A percentile compares a stretch with the other conserved stretches of the same genome.
Evolutionary conservation across 352 stramenopile genomes (phyloP).

Genomic region (Phytophthora sp.): DNA sequence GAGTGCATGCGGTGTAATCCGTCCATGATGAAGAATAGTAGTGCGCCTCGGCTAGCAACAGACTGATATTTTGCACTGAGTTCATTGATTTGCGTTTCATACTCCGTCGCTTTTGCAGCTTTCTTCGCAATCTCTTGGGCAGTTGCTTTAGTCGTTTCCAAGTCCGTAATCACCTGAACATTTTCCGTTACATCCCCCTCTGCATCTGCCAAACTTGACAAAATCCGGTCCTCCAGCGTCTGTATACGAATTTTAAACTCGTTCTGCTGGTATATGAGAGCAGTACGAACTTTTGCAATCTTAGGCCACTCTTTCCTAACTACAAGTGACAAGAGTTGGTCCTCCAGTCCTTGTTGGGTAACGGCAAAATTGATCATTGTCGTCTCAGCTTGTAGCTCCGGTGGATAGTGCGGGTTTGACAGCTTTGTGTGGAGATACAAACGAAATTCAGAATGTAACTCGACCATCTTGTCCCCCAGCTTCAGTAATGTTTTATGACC

Average conservation of each 20-base stretch:
- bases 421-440: constrained; percentile 94
- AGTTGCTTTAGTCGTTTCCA: constrained; percentile 94
- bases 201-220: constrained; percentile 82
- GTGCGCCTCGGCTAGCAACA: constrained; percentile 89
- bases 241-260: constrained; percentile 91
- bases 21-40: constrained; percentile 97
- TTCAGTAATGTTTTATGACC: constrained; percentile 80
- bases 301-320: constrained; percentile 92
- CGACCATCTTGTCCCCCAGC: constrained; percentile 89
- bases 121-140: constrained; percentile 85
- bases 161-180: constrained; percentile 94
- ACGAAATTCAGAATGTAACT: constrained; percentile 81
- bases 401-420: constrained; percentile 92
- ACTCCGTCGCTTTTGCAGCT: constrained; percentile 75
- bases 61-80: constrained; percentile 93
- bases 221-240: constrained; percentile 90
- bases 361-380: constrained; percentile 94
- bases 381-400: constrained; percentile 91
- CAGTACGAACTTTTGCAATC: constrained; percentile 76
- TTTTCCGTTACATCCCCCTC: constrained; percentile 94
- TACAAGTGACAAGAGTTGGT: constrained; percentile 89
- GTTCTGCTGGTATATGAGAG: constrained; percentile 90
- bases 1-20: constrained; percentile 92
- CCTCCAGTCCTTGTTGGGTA: constrained; percentile 89
- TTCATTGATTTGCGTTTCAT: constrained; percentile 80